Percentiles rank a stretch among this genome's conserved stretches.
Conservation (phyloP, 2,329 filamentous ascomycete genomes). For the Fusarium albosuccineum region DNA sequence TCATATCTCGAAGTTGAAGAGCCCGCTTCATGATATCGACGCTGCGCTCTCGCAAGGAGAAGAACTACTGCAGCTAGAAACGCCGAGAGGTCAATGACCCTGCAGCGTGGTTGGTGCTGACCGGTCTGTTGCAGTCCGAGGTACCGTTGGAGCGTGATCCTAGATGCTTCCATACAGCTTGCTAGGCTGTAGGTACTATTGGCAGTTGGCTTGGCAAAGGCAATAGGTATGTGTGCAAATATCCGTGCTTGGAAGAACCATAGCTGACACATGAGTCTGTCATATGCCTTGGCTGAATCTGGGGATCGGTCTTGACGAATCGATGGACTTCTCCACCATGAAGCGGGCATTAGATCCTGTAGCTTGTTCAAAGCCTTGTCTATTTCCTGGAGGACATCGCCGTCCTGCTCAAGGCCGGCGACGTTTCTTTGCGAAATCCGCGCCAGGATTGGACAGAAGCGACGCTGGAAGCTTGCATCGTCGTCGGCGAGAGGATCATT, state of each 20-base stretch:
- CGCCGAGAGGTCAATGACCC: constrained; percentile 21
- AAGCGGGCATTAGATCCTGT: constrained; percentile 15
- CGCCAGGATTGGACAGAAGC: constrained; percentile 15
- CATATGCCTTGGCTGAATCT: constrained; percentile 17
- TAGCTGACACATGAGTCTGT: constrained; percentile 26
- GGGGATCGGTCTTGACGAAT: constrained; percentile 19
- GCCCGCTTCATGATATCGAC: background rate
- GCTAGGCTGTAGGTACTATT: constrained; percentile 11
- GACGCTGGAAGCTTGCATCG: constrained; percentile 25
- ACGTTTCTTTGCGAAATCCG: constrained; percentile 30
- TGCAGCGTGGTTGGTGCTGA: constrained; percentile 23
- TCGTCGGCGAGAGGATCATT: constrained; percentile 18
- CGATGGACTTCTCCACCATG: constrained; percentile 27
- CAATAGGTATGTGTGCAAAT: constrained; percentile 20
- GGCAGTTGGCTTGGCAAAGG: constrained; percentile 8
- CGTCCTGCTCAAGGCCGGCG: constrained; percentile 12
- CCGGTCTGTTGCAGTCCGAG: constrained; percentile 22
- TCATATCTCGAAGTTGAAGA: constrained; percentile 10
- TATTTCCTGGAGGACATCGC: constrained; percentile 3
- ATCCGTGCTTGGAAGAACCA: constrained; percentile 31
- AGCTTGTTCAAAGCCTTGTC: constrained; percentile 15
- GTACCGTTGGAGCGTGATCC: constrained; percentile 25
- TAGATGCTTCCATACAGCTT: constrained; percentile 23
- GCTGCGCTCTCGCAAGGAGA: constrained; percentile 21
- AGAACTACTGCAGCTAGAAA: constrained; percentile 19